Base-by-base conservation (phyloP, 306 rosid genomes). In the Purshia tridentata region DNA sequence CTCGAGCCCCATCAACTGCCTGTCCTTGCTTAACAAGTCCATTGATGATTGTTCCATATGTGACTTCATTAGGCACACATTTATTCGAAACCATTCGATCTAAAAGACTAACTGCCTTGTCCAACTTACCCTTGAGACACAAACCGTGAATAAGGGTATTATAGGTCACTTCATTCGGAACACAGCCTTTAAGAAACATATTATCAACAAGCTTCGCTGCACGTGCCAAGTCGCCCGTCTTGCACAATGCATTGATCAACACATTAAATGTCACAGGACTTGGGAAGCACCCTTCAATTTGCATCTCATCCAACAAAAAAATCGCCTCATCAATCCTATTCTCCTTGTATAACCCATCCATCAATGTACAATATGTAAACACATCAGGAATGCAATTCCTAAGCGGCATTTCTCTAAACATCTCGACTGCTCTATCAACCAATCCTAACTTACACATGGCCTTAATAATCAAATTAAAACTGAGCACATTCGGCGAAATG, bases 111-210 rank as follows among this genome's bases (percentile, higher is more conserved):
- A 94, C 72, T 6, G 95, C 97, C 88, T 91, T 89, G 73, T 91
- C 86, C 83, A 94, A 83, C 90, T 83, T 94, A 18, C 97, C 98
- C 81, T 89, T 88, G 49, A 89, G 88, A 73, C 93, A 93, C 79
- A 91, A 71, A 11, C 98, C 98, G 72, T 89, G 92, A 65, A 91
- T 81, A 49, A 93, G 90, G 48, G 92, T 78, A 71, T 93, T 93
- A 73, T 89, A 93, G 0, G 98, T 91, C 65, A 86, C 92, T 59
- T 89, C 96, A 79, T 89, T 93, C 0, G 98, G 98, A 23, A 77
- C 77, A 80, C 98, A 89, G 37, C 96, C 98, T 81, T 94, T 94
- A 20, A 94, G 96, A 84, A 78, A 77, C 98, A 94, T 94, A 75
- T 94, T 89, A 81, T 94, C 97, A 67, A 94, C 85, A 9, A 94